Percentiles rank a stretch among this genome's conserved stretches.
These are phyloP conservation scores for Cynara cardunculus DNA, from an alignment of 129 eudicot genomes.

Conservation along the genomic window DNA sequence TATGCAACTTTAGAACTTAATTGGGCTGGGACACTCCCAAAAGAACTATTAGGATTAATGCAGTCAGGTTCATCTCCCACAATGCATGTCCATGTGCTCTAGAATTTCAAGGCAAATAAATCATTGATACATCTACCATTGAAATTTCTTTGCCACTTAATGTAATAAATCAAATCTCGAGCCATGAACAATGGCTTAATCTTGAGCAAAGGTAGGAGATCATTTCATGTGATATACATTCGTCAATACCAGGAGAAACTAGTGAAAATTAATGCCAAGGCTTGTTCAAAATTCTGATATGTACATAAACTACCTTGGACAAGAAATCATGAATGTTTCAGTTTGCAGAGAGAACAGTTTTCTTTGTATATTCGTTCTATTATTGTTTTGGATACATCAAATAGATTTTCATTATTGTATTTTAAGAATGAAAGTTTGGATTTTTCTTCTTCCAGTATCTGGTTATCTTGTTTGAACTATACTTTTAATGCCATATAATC, in stretches of 20 bases:
- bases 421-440: conserved; percentile 7
- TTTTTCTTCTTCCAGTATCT: neutral
- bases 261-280: neutral
- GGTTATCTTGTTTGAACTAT: neutral
- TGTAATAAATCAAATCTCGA: too few species aligned
- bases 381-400: neutral
- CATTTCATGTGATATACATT: neutral
- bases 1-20: too few species aligned
- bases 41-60: too few species aligned
- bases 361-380: neutral
- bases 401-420: neutral
- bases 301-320: neutral
- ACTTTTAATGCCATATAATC: neutral
- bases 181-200: neutral
- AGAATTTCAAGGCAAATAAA: too few species aligned
- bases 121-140: neutral
- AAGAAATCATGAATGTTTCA: neutral
- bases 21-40: too few species aligned
- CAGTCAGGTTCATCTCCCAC: too few species aligned
- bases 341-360: neutral
- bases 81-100: too few species aligned
- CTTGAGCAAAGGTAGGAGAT: neutral
- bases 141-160: neutral
- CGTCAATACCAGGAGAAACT: neutral
- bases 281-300: too few species aligned